These are phyloP conservation scores for Lactarius indigo DNA, from an alignment of 768 basidiomycete species.

Conservation along the genomic window DNA sequence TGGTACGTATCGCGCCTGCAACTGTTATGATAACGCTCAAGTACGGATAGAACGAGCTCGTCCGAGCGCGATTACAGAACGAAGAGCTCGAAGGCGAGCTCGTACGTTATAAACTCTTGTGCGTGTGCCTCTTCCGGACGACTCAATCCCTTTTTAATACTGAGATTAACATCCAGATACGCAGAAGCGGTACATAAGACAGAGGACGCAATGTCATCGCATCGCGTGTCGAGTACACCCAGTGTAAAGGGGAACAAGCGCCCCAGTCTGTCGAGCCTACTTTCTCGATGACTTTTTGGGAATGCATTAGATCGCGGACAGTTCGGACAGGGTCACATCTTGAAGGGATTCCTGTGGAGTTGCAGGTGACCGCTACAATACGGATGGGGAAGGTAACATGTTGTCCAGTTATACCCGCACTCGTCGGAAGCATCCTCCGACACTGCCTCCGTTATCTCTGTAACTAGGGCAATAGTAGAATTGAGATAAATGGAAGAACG, in stretches of 20 bases:
- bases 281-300: conserved; percentile 16
- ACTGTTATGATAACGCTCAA: conserved; percentile 23
- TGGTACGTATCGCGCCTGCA: conserved; percentile 40
- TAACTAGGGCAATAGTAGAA: neutral
- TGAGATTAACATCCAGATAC: conserved; percentile 36
- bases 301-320: neutral
- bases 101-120: conserved; percentile 92
- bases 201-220: conserved; percentile 47
- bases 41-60: conserved; percentile 77
- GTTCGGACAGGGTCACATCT: neutral
- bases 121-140: conserved; percentile 32
- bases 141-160: neutral
- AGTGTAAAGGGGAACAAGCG: conserved; percentile 31
- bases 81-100: conserved; percentile 94
- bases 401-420: neutral
- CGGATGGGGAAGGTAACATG: neutral
- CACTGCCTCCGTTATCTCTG: neutral
- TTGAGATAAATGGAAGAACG: neutral
- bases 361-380: neutral
- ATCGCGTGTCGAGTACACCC: conserved; percentile 35
- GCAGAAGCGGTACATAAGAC: conserved; percentile 52
- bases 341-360: neutral
- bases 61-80: conserved; percentile 80
- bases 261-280: conserved; percentile 24
- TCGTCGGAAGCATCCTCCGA: neutral